A percentile compares a stretch with the other conserved stretches of the same genome.
Evolutionary conservation across 179 eudicot genomes (phyloP).

Genomic region (Sideroxylon spinosum): DNA sequence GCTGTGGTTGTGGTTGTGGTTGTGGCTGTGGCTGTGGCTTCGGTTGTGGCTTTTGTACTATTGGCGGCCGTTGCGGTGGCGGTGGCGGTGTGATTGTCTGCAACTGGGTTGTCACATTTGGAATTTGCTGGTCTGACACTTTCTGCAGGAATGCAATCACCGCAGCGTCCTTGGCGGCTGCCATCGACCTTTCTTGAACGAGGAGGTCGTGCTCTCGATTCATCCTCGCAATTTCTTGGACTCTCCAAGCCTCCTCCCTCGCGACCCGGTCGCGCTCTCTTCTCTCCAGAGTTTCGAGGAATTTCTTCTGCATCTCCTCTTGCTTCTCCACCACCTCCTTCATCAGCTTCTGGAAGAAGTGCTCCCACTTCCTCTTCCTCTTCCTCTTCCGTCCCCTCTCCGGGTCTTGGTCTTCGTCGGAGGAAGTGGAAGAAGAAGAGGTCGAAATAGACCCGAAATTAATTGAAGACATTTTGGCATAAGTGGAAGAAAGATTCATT

Average conservation of each 20-base stretch:
- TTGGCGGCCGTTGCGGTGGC: slow-evolving; percentile 8
- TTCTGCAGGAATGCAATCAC: slow-evolving; percentile 63
- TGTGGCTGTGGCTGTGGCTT: slow-evolving; percentile 9
- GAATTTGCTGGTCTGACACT: slow-evolving; percentile 33
- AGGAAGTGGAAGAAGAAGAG: slow-evolving; percentile 52
- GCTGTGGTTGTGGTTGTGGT: not conserved
- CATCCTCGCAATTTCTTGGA: slow-evolving; percentile 56
- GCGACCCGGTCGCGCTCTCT: slow-evolving; percentile 58
- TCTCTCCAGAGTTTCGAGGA: slow-evolving; percentile 60
- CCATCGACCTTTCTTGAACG: slow-evolving; percentile 60
- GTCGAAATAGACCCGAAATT: slow-evolving; percentile 32
- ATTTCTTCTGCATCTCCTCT: slow-evolving; percentile 68
- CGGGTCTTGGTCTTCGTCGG: slow-evolving; percentile 56
- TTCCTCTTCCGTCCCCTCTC: slow-evolving; percentile 45
- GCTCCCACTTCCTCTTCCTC: slow-evolving; percentile 76
- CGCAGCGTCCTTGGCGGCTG: slow-evolving; percentile 78
- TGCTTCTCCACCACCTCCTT: slow-evolving; percentile 64
- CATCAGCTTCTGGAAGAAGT: slow-evolving; percentile 49
- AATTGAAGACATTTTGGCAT: slow-evolving; percentile 1
- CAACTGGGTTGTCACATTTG: not conserved
- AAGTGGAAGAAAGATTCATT: not conserved
- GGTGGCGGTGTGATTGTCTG: slow-evolving; percentile 7
- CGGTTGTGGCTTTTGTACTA: slow-evolving; percentile 7
- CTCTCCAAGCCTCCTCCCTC: slow-evolving; percentile 73
- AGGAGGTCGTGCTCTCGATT: slow-evolving; percentile 63